Base-by-base conservation (phyloP, 768 basidiomycete genomes). In the Lyophyllum decastes region DNA sequence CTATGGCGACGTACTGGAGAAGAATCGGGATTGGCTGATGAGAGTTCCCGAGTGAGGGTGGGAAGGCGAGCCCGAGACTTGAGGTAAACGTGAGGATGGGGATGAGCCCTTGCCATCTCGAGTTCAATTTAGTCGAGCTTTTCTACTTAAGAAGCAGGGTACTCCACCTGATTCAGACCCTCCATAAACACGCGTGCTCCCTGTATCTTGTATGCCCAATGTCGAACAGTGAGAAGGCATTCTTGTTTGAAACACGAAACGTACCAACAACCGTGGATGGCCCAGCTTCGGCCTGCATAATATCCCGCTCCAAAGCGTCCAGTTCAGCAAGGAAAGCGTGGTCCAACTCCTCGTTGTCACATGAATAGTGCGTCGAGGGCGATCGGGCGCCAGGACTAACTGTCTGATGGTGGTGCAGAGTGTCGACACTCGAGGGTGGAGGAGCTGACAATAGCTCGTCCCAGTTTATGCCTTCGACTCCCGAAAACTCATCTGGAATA, bases 401-500 rank as follows among this genome's bases (percentile, higher is more conserved):
- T 43, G 27, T 44, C 34, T 55, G 50, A 38, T 44, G 54, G 25
- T 75, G 68, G 51, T 52, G 72, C 9, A 76, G 70, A 21, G 76
- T 55, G 11, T 57, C 34, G 40, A 48, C 25, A 25, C 48, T 51
- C 11, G 62, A 40, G 26, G 54, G 46, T 45, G 57, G 41, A 9
- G 68, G 64, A 26, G 53, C 59, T 27, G 69, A 62, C 2, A 80
- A 68, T 14, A 82, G 44, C 14, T 62, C 55, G 6, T 72, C 71
- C 79, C 81, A 82, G 63, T 82, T 75, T 25, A 83, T 75, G 58
- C 79, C 82, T 60, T 79, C 75, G 21, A 84, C 45, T 16, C 77
- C 78, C 3, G 77, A 77, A 56, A 86, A 82, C 22, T 81, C 78
- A 63, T 87, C 86, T 0, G 78, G 79, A 30, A 84, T 56, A 51